phyloP scores from a whole-genome alignment of 2,329 filamentous ascomycete genomes.

The Cercospora janseana region DNA sequence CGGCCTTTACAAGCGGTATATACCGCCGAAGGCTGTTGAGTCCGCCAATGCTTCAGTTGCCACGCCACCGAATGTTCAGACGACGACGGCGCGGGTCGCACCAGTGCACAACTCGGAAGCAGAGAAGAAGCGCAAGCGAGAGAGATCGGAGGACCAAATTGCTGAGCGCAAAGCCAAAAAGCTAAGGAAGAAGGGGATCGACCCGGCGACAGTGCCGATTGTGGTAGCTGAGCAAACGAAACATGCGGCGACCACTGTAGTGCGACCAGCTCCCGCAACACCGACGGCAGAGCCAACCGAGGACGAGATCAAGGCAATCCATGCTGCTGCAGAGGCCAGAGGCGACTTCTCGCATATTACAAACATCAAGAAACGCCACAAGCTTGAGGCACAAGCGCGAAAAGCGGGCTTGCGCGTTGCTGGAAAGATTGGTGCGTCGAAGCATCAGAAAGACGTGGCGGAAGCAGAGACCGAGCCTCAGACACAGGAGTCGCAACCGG shows the following conservation, averaged over 20 bases:
- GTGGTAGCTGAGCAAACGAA: background rate
- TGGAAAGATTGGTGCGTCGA: constrained; percentile 22
- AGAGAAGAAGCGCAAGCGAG: constrained; percentile 37
- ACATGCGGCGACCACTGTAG: background rate
- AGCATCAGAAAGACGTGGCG: constrained; percentile 12
- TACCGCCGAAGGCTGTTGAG: constrained; percentile 40
- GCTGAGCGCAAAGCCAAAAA: constrained; percentile 36
- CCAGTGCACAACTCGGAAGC: background rate
- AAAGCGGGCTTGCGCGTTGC: constrained; percentile 23
- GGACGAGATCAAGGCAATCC: constrained; percentile 17
- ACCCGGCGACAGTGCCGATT: constrained; percentile 15
- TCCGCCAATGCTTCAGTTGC: constrained; percentile 6
- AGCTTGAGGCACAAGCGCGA: constrained; percentile 38
- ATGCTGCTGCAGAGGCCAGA: constrained; percentile 5
- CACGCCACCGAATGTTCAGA: background rate
- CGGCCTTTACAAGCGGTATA: constrained; percentile 49
- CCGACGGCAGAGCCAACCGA: constrained; percentile 3
- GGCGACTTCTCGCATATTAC: constrained; percentile 34
- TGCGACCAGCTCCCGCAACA: background rate
- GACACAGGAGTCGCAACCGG: background rate
- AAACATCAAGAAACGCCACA: constrained; percentile 36
- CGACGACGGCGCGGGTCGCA: background rate
- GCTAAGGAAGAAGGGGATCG: constrained; percentile 32
- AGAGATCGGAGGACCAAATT: constrained; percentile 34
- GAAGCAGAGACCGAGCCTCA: background rate